phyloP scores from a whole-genome alignment of 2,329 filamentous ascomycete genomes.

The Pseudovirgaria hyperparasitica region DNA sequence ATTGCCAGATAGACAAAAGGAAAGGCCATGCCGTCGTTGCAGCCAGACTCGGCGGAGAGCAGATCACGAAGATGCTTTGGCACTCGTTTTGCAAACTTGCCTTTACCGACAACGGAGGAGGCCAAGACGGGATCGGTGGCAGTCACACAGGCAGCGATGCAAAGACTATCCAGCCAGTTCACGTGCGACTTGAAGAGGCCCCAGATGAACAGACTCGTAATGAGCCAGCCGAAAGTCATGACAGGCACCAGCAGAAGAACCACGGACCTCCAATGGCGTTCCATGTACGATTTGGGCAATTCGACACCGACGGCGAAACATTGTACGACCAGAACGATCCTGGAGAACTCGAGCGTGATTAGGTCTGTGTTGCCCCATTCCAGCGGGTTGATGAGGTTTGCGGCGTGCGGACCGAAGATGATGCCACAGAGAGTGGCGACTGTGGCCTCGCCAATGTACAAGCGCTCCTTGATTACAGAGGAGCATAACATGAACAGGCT shows the following conservation, averaged over 20 bases:
- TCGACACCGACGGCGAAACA: conserved; percentile 88
- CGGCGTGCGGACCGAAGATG: conserved; percentile 77
- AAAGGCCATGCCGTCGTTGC: conserved; percentile 99
- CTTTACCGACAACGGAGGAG: conserved; percentile 95
- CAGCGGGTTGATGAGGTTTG: conserved; percentile 62
- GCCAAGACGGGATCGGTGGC: conserved; percentile 94
- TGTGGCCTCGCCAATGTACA: conserved; percentile 97
- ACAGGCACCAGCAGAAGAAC: conserved; percentile 78
- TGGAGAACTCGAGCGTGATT: conserved; percentile 78
- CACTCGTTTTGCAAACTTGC: conserved; percentile 94
- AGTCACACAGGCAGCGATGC: conserved; percentile 83
- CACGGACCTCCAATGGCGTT: conserved; percentile 91
- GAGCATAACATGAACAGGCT: conserved; percentile 97
- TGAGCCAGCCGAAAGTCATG: conserved; percentile 93
- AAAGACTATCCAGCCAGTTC: conserved; percentile 80
- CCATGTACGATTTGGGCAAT: conserved; percentile 91
- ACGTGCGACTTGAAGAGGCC: conserved; percentile 65
- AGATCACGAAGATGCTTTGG: conserved; percentile 95
- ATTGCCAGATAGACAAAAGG: conserved; percentile 90
- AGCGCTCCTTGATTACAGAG: conserved; percentile 91
- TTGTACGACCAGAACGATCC: conserved; percentile 81
- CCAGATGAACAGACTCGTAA: conserved; percentile 90
- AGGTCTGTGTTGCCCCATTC: conserved; percentile 76
- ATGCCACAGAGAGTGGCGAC: conserved; percentile 80
- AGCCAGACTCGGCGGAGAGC: conserved; percentile 90